A percentile compares a stretch with the other conserved stretches of the same genome.
Conservation (phyloP, 23 red algal species). For the Cyanidioschyzon merolae region DNA sequence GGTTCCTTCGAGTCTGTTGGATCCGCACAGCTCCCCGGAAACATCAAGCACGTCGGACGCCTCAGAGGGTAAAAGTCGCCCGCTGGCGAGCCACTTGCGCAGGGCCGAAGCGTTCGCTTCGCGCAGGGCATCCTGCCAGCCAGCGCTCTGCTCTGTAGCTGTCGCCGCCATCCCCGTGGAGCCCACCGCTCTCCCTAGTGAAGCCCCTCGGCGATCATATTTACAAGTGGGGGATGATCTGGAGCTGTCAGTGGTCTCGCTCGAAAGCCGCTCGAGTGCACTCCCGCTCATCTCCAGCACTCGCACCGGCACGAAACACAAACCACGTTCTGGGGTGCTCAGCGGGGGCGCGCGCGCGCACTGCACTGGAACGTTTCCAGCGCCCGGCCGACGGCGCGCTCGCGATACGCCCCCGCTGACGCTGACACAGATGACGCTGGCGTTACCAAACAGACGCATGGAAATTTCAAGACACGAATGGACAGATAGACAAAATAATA, state of each 20-base stretch:
- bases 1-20: neutral
- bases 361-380: too few relatives aligned
- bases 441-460: too few relatives aligned
- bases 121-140: neutral
- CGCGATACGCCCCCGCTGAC: too few relatives aligned
- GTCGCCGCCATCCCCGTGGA: too few relatives aligned
- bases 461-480: too few relatives aligned
- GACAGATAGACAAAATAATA: too few relatives aligned
- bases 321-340: neutral
- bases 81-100: neutral
- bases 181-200: too few relatives aligned
- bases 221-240: too few relatives aligned
- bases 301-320: neutral
- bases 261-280: neutral
- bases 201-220: too few relatives aligned
- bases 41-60: neutral
- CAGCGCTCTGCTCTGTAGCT: too few relatives aligned
- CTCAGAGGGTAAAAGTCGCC: neutral
- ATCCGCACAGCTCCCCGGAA: neutral
- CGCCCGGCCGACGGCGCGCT: too few relatives aligned
- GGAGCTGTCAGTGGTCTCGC: neutral
- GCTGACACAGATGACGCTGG: too few relatives aligned
- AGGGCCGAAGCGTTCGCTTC: neutral
- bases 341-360: neutral
- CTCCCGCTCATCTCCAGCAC: neutral